Evolutionary conservation across 2,329 filamentous ascomycete species (phyloP), one percentile per base, ranked within the genome.

Genomic region (Sclerotinia nivalis): DNA sequence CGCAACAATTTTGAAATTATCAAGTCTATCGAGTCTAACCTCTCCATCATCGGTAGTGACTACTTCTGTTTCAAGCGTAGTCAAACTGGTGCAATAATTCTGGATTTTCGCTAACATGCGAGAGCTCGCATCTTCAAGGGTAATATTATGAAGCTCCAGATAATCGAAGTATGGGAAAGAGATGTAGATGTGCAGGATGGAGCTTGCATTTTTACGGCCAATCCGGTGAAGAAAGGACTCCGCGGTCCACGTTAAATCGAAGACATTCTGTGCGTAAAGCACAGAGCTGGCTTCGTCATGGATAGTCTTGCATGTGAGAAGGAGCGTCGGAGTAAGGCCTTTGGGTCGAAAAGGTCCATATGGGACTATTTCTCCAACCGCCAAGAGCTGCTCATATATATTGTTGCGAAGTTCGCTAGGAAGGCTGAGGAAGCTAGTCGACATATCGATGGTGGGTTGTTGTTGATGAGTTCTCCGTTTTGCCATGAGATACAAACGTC

Each of bases 191-290:
- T 69, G 18, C 22, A 25, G 45, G 56, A 77, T 75, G 69, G 22
- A 70, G 62, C 58, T 71, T 68, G 73, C 71, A 56, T 76, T 76
- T 1, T 37, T 64, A 28, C 37, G 58, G 55, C 74, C 74, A 54
- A 76, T 75, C 61, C 20, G 56, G 15, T 71, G 28, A 15, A 76
- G 71, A 67, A 77, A 76, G 5, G 55, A 18, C 50, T 67, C 54
- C 52, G 69, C 9, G 47, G 9, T 31, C 67, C 15, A 55, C n/a
- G 15, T 34, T 55, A 77, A 73, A 68, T 74, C 65, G 64, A 77
- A 76, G 55, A 49, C 34, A 67, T 76, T 75, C 52, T 71, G 49
- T 49, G 69, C 37, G 61, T 77, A 77, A 55, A 75, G 67, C n/a
- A 74, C 12, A 31, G 28, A 70, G 64, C 70, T 74, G 31, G 75